phyloP scores from a whole-genome alignment of 2,329 filamentous ascomycete genomes.

The Tolypocladium tundrense region DNA sequence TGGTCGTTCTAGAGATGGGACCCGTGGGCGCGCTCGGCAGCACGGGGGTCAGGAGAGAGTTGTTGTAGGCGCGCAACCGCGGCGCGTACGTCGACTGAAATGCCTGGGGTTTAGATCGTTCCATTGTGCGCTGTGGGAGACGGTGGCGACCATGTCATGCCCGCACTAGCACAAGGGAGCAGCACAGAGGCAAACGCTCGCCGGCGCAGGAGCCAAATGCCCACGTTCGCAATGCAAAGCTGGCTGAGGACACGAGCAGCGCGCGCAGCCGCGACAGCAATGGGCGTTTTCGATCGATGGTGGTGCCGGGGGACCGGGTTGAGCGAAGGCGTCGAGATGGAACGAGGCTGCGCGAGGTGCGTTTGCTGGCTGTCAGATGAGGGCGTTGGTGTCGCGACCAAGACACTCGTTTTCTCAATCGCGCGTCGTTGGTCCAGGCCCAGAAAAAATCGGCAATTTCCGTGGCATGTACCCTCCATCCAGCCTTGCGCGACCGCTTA shows the following conservation, averaged over 20 bases:
- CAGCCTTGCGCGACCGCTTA: not conserved
- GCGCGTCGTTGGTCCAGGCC: slow-evolving; percentile 8
- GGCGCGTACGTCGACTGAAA: slow-evolving; percentile 89
- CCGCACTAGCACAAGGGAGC: slow-evolving; percentile 6
- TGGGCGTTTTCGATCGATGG: not conserved
- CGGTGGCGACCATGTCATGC: slow-evolving; percentile 20
- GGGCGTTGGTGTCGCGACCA: slow-evolving; percentile 8
- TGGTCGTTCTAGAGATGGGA: slow-evolving; percentile 73
- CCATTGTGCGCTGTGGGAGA: slow-evolving; percentile 29
- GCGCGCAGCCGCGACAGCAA: not conserved
- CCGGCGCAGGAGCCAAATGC: not conserved
- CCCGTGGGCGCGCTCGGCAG: slow-evolving; percentile 59
- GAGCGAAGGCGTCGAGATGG: not conserved
- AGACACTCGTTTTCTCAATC: slow-evolving; percentile 7
- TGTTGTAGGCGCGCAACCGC: slow-evolving; percentile 80
- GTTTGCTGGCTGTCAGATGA: not conserved
- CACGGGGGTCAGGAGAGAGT: slow-evolving; percentile 80
- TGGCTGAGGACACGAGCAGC: not conserved
- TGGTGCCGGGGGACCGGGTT: not conserved
- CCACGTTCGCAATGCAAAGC: not conserved
- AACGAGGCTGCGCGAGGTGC: not conserved
- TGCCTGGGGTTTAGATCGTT: slow-evolving; percentile 58
- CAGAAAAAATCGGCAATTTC: slow-evolving; percentile 6
- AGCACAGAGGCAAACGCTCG: not conserved
- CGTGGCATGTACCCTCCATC: not conserved